Conservation (phyloP, 371 early-diverging fungal species). For the Rozella allomycis region DNA sequence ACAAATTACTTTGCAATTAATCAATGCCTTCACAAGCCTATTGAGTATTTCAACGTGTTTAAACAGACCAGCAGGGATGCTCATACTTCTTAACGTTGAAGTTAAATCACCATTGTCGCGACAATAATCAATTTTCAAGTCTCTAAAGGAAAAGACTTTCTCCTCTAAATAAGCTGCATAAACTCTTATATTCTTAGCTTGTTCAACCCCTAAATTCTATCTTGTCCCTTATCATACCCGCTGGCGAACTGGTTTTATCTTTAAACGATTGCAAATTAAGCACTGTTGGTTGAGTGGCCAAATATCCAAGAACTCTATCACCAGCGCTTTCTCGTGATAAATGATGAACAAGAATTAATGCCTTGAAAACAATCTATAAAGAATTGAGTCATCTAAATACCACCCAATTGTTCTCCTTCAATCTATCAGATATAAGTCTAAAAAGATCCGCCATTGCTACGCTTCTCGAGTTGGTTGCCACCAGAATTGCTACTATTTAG, state of each 20-base stretch:
- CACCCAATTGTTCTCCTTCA: slow-evolving; percentile 56
- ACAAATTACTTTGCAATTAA: background rate
- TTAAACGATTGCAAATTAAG: slow-evolving; percentile 35
- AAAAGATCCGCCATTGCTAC: slow-evolving; percentile 35
- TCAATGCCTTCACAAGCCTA: slow-evolving; percentile 13
- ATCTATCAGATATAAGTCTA: slow-evolving; percentile 26
- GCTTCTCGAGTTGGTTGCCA: slow-evolving; percentile 19
- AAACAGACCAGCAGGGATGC: slow-evolving; percentile 26
- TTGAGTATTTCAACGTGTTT: slow-evolving; percentile 53
- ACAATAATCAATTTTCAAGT: slow-evolving; percentile 48
- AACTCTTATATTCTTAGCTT: slow-evolving; percentile 46
- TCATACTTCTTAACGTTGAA: slow-evolving; percentile 1
- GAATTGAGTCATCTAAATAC: slow-evolving; percentile 12
- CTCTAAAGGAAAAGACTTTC: slow-evolving; percentile 47
- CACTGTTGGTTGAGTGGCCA: slow-evolving; percentile 32
- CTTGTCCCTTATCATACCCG: slow-evolving; percentile 17
- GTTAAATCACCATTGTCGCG: slow-evolving; percentile 1
- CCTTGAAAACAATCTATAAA: slow-evolving; percentile 62
- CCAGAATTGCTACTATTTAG: slow-evolving; percentile 16
- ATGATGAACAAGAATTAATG: slow-evolving; percentile 59
- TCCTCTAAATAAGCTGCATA: slow-evolving; percentile 66
- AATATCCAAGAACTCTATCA: slow-evolving; percentile 40
- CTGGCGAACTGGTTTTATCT: slow-evolving; percentile 28
- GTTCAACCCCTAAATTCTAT: slow-evolving; percentile 13
- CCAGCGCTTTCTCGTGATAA: slow-evolving; percentile 57